These are phyloP conservation scores for Aureobasidium sp. DNA, from an alignment of 2,329 filamentous ascomycete species.

Conservation along the genomic window DNA sequence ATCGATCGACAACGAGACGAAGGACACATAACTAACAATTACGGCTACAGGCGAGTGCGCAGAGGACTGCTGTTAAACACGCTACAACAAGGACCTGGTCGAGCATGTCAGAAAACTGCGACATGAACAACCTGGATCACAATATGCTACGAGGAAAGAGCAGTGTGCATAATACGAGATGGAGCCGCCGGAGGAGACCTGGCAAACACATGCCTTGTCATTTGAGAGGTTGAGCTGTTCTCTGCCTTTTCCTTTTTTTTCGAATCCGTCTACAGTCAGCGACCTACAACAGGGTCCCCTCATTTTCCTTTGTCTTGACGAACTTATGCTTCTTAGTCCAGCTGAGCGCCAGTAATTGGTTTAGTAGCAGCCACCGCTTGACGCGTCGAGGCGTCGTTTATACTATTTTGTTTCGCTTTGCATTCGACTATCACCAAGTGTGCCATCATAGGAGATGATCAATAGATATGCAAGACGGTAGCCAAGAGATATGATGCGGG, in stretches of 20 bases:
- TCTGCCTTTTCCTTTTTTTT: not conserved
- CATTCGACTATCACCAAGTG: not conserved
- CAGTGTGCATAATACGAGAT: not conserved
- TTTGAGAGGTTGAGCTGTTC: not conserved
- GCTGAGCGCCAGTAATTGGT: slow-evolving; percentile 6
- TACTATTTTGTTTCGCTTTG: not conserved
- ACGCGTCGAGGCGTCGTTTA: slow-evolving; percentile 7
- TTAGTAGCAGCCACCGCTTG: slow-evolving; percentile 1
- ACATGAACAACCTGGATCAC: not conserved
- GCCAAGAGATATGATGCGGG: not conserved
- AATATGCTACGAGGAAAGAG: not conserved
- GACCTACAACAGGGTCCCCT: not conserved
- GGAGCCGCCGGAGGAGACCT: not conserved
- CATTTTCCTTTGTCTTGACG: slow-evolving; percentile 12
- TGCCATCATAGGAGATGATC: not conserved
- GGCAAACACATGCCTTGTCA: not conserved
- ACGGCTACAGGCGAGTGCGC: slow-evolving; percentile 37
- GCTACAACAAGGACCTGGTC: not conserved
- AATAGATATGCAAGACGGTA: not conserved
- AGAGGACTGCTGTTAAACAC: slow-evolving; percentile 28
- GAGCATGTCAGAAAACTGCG: not conserved
- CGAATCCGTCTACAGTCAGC: not conserved
- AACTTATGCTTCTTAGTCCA: slow-evolving; percentile 12
- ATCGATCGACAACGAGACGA: not conserved
- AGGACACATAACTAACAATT: not conserved